phyloP scores from a whole-genome alignment of 2,329 filamentous ascomycete species.

The Colletotrichum karsti region DNA sequence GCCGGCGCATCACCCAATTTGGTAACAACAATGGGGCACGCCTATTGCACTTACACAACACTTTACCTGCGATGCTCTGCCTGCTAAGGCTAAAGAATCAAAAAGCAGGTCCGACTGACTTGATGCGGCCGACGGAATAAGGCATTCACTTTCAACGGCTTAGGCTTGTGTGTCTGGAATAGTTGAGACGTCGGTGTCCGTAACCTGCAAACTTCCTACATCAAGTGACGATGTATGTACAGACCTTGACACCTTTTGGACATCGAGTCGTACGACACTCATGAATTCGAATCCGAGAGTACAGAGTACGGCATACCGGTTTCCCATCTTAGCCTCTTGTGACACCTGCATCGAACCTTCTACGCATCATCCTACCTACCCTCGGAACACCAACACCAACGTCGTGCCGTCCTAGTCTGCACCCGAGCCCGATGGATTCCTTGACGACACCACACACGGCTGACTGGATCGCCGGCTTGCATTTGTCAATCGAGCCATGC shows the following conservation, averaged over 20 bases:
- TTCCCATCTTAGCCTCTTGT: not conserved
- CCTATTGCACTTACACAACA: not conserved
- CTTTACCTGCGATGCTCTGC: not conserved
- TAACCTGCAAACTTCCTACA: too few species aligned
- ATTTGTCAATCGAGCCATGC: not conserved
- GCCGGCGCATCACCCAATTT: not conserved
- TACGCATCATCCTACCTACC: not conserved
- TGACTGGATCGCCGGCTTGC: not conserved
- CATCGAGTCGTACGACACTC: not conserved
- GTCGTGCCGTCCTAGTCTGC: not conserved
- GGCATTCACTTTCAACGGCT: too few species aligned
- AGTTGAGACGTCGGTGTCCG: too few species aligned
- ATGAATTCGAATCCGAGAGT: not conserved
- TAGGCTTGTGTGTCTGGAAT: too few species aligned
- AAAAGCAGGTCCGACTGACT: too few species aligned
- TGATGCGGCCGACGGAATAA: too few species aligned
- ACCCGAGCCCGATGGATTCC: not conserved
- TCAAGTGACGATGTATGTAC: too few species aligned
- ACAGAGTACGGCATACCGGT: not conserved
- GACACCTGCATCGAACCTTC: conserved; percentile 4
- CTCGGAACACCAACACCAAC: not conserved
- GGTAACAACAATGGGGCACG: not conserved
- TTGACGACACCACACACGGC: not conserved
- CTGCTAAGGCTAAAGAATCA: too few species aligned
- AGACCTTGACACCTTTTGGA: not conserved